Evolutionary conservation across 129 eudicot genomes (phyloP).

Genomic region (Pseudognaphalium luteoalbum): DNA sequence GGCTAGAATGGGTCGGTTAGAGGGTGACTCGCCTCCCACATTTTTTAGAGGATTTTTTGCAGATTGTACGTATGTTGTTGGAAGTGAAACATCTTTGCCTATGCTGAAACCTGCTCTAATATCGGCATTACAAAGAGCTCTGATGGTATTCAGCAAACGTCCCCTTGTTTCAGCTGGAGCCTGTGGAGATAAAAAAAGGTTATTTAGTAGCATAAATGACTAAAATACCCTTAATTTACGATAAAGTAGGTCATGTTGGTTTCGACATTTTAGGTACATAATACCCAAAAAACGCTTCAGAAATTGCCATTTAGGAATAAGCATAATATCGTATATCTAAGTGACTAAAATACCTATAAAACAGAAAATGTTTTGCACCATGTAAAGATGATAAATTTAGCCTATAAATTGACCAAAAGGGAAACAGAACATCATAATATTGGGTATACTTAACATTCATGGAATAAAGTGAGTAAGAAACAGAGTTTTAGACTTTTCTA

Average conservation of each 20-base stretch:
- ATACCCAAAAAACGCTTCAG: background rate
- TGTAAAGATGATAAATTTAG: background rate
- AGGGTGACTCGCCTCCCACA: constrained; percentile 54
- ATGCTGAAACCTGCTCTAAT: constrained; percentile 42
- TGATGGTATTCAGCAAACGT: constrained; percentile 44
- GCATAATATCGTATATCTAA: too few relatives aligned
- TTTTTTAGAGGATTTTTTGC: constrained; percentile 46
- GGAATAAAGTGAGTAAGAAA: too few relatives aligned
- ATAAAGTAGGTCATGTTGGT: background rate
- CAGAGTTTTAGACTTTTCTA: background rate
- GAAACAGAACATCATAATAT: background rate
- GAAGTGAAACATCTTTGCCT: constrained; percentile 67
- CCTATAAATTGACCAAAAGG: background rate
- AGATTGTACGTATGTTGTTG: constrained; percentile 50
- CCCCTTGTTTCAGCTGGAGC: constrained; percentile 69
- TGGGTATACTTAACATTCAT: background rate
- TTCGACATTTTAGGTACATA: too few relatives aligned
- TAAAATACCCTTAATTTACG: background rate
- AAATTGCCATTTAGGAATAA: too few relatives aligned
- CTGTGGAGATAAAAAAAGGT: constrained; percentile 32
- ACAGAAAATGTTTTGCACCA: background rate
- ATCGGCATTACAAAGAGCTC: constrained; percentile 68
- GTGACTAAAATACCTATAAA: background rate
- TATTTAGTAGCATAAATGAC: background rate
- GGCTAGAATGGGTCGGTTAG: constrained; percentile 46